Base-by-base conservation (phyloP, 2,329 filamentous ascomycete species). In the Fusarium solani-melongenae region DNA sequence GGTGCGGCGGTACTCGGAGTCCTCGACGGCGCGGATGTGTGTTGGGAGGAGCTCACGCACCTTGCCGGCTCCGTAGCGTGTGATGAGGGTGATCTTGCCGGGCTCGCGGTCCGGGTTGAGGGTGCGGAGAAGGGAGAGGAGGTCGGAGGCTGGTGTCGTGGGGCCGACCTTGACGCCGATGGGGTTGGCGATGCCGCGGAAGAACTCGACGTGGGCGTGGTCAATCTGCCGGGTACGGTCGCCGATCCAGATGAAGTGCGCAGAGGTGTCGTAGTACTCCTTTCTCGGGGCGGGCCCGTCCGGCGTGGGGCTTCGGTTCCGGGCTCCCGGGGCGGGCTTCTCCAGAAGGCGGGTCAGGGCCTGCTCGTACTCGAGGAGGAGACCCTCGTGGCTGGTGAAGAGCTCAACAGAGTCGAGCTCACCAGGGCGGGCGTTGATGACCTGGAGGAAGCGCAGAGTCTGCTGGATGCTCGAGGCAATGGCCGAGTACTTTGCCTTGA, bases 161-260 rank as follows among this genome's bases (percentile, higher is more conserved):
- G 96, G 96, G 0, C 96, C 96, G 66, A 99, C 93, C 83, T 99
- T 99, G 83, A 99, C 92, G 70, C 96, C 96, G 76, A 99, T 94
- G 1, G 96, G 96, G 84, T 99, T 99, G 78, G 94, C 92, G 75
- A 99, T 93, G 67, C 96, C 96, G 53, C 96, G 93, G 89, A 98
- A 97, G 87, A 97, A 99, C 84, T 99, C 96, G 71, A 99, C 93
- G 83, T 99, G 96, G 0, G 93, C 96, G 77, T 96, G 94, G 80
- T 96, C 93, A 53, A 98, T 90, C 83, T 98, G 96, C 55, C 96
- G 91, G 2, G 96, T 99, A 74, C 96, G 93, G 83, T 99, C 96
- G 63, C 96, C 96, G 77, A 99, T 97, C 96, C 96, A 99, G 81
- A 99, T 89, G 86, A 99, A 98, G 82, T 99, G 96, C 0, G 94